phyloP scores from a whole-genome alignment of 2,329 filamentous ascomycete genomes.

The Trichoderma endophyticum region DNA sequence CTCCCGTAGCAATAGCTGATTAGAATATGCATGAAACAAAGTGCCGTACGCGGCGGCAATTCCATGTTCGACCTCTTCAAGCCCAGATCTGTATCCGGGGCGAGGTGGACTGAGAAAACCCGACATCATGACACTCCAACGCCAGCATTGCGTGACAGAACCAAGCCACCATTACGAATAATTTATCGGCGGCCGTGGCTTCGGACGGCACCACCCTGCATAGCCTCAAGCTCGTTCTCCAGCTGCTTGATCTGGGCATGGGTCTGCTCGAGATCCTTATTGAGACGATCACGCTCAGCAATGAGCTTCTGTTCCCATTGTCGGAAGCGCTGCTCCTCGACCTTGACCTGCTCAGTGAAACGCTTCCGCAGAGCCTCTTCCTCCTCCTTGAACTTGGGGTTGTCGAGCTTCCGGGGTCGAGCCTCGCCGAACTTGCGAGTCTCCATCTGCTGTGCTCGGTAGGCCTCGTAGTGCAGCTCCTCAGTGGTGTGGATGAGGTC shows the following conservation, averaged over 20 bases:
- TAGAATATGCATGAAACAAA: conserved; percentile 32
- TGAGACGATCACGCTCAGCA: conserved; percentile 94
- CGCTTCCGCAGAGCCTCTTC: conserved; percentile 97
- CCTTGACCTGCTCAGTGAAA: conserved; percentile 99
- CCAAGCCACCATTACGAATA: not conserved
- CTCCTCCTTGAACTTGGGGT: conserved; percentile 99
- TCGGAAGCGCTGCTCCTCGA: conserved; percentile 98
- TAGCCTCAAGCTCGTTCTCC: conserved; percentile 86
- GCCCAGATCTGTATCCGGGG: conserved; percentile 35
- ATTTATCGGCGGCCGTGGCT: conserved; percentile 86
- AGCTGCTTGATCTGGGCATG: conserved; percentile 91
- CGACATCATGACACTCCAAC: conserved; percentile 28
- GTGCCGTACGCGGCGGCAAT: conserved; percentile 29
- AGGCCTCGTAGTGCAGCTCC: conserved; percentile 98
- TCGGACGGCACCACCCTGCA: conserved; percentile 87
- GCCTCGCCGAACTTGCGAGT: conserved; percentile 99
- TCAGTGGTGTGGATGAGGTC: conserved; percentile 99
- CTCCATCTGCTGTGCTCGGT: conserved; percentile 99
- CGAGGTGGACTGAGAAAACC: conserved; percentile 20
- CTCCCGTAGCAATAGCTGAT: conserved; percentile 22
- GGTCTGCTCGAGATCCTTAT: conserved; percentile 98
- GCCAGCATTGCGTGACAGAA: conserved; percentile 26
- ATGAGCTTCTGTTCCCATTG: conserved; percentile 99
- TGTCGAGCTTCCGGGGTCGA: conserved; percentile 94
- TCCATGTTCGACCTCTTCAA: conserved; percentile 33